phyloP scores from a whole-genome alignment of 345 rosid species.

The Salix suchowensis region DNA sequence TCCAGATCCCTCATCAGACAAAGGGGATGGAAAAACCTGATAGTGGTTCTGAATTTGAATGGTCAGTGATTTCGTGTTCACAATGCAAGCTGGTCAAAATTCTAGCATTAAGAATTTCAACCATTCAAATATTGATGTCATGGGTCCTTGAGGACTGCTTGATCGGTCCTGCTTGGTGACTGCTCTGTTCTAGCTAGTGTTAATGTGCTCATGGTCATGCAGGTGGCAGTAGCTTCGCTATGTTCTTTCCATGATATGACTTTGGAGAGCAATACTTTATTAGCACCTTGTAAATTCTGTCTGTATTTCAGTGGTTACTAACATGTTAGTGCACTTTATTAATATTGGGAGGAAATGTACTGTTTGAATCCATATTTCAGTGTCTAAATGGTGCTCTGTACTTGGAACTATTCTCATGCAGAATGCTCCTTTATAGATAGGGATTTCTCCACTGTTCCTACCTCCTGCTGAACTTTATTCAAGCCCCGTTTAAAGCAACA shows the following conservation, averaged over 20 bases:
- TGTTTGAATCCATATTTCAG: neutral
- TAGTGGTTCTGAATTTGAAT: slow-evolving; percentile 13
- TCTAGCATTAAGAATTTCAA: neutral
- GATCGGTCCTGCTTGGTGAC: neutral
- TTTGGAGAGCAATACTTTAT: neutral
- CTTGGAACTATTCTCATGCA: neutral
- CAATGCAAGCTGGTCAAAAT: neutral
- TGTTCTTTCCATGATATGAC: neutral
- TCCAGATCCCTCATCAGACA: slow-evolving; percentile 37
- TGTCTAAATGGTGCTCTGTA: neutral
- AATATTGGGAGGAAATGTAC: neutral
- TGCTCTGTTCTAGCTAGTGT: neutral
- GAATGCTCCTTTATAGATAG: neutral
- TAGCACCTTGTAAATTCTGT: neutral
- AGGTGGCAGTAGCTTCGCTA: neutral
- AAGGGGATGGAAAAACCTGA: slow-evolving; percentile 40
- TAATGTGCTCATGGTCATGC: neutral
- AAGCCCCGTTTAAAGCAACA: no score
- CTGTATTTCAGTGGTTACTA: neutral
- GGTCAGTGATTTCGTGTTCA: neutral
- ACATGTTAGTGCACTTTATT: neutral
- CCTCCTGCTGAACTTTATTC: neutral
- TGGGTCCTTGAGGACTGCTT: neutral
- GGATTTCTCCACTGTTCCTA: neutral
- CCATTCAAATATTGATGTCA: neutral